phyloP scores from a whole-genome alignment of 2,329 filamentous ascomycete genomes.

The Epicoccum sorghinum region DNA sequence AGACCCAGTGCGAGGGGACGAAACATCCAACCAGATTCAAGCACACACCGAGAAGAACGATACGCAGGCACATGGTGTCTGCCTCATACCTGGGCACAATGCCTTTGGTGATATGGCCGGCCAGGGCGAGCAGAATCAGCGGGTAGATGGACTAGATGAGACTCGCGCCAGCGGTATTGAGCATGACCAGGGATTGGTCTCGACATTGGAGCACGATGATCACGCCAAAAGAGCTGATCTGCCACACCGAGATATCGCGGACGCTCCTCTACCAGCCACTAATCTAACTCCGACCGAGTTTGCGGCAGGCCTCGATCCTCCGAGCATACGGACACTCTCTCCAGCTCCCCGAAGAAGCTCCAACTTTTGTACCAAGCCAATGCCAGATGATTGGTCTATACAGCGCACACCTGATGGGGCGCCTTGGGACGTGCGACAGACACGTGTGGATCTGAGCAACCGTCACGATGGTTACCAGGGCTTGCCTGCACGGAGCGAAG shows the following conservation, averaged over 20 bases:
- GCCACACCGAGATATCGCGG: too few relatives aligned
- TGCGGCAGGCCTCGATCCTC: too few relatives aligned
- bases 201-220: too few relatives aligned
- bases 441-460: neutral
- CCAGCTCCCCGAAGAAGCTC: neutral
- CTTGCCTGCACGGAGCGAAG: neutral
- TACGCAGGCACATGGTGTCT: neutral
- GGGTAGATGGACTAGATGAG: too few relatives aligned
- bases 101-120: neutral
- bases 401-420: neutral
- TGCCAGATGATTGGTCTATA: neutral
- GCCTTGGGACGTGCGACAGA: neutral
- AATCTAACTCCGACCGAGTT: too few relatives aligned
- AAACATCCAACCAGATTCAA: neutral
- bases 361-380: neutral
- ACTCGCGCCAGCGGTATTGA: too few relatives aligned
- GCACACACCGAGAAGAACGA: neutral
- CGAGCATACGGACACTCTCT: too few relatives aligned
- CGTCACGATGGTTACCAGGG: neutral
- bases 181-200: too few relatives aligned
- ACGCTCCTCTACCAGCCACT: too few relatives aligned
- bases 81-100: neutral
- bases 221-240: too few relatives aligned
- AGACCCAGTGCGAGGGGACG: neutral
- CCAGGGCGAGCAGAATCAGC: too few relatives aligned